phyloP scores from a whole-genome alignment of 2,329 filamentous ascomycete species.

The Calonectria crousiana region DNA sequence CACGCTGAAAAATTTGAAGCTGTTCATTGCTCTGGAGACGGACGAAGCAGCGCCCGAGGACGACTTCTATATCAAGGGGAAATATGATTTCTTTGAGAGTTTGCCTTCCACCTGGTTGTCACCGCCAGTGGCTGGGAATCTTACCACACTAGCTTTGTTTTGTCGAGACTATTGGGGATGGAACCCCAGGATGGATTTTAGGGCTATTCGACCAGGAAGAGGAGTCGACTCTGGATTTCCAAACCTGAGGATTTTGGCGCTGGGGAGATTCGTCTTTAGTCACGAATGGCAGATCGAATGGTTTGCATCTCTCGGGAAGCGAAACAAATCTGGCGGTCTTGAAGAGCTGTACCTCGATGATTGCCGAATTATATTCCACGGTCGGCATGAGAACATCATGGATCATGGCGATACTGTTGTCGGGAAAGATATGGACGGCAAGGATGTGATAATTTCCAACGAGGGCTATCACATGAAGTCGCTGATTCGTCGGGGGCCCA shows the following conservation, averaged over 20 bases:
- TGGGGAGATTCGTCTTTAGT: constrained; percentile 56
- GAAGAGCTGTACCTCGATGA: constrained; percentile 55
- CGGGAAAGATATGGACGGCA: neutral
- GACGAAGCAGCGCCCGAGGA: neutral
- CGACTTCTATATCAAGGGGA: constrained; percentile 10
- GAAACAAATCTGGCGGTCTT: constrained; percentile 47
- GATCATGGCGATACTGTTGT: neutral
- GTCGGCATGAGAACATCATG: neutral
- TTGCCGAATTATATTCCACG: constrained; percentile 49
- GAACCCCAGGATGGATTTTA: constrained; percentile 52
- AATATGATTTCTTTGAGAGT: constrained; percentile 34
- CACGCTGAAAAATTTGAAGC: neutral
- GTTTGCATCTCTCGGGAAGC: constrained; percentile 52
- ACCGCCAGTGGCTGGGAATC: constrained; percentile 35
- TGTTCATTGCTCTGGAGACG: neutral
- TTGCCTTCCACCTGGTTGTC: constrained; percentile 39
- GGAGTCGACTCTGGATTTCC: constrained; percentile 42
- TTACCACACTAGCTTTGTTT: constrained; percentile 53
- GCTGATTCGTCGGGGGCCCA: neutral
- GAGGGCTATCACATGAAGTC: constrained; percentile 1
- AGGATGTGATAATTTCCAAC: neutral
- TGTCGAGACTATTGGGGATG: constrained; percentile 52
- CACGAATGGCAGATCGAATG: constrained; percentile 59
- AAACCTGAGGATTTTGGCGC: constrained; percentile 50
- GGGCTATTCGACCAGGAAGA: constrained; percentile 34